Evolutionary conservation across 352 stramenopile genomes (phyloP), one percentile per base, ranked within the genome.

Genomic region (Phytophthora cactorum): DNA sequence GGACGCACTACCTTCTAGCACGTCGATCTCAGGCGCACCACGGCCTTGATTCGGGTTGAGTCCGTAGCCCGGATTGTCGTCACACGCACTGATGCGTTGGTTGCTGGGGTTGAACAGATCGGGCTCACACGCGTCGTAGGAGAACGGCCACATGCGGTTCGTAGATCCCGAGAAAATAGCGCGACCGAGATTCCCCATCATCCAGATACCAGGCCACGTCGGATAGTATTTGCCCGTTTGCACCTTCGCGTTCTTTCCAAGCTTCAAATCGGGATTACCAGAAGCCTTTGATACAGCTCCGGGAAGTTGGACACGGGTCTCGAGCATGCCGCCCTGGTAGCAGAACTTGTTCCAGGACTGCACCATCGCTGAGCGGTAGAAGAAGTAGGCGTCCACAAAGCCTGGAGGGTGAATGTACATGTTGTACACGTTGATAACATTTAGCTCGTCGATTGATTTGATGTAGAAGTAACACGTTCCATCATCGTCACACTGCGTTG

Each of bases 291-390:
- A 78, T 1, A 89, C 72, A n/a, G 92, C 89, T 2, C 93, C 93
- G 0, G 93, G 95, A 4, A 98, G 78, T 56, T 97, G 90, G 0
- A 88, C 84, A 41, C 84, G 75, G 8, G 97, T 74, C 64, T 98
- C 92, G 29, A 98, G 65, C 62, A 98, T 88, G 4, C 95, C 95
- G 5, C 95, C 95, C 17, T 96, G 96, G 66, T 97, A 97, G 72
- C 93, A 98, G 62, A 98, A 98, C 57, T 98, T 98, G 66, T 98
- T 97, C 93, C 93, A 98, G 1, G 77, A 86, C 72, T 98, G 91
- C 4, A 98, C 38, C 92, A 98, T 98, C 0, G 81, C 94, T 11
- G 85, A 86, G 0, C 72, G 65, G 44, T 80, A 80, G 61, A 73
- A 76, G 63, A 86, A 88, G 22, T 70, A 68, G 50, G 68, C 69